These are phyloP conservation scores for Cryphonectria japonica DNA, from an alignment of 2,329 filamentous ascomycete species.

Conservation along the genomic window DNA sequence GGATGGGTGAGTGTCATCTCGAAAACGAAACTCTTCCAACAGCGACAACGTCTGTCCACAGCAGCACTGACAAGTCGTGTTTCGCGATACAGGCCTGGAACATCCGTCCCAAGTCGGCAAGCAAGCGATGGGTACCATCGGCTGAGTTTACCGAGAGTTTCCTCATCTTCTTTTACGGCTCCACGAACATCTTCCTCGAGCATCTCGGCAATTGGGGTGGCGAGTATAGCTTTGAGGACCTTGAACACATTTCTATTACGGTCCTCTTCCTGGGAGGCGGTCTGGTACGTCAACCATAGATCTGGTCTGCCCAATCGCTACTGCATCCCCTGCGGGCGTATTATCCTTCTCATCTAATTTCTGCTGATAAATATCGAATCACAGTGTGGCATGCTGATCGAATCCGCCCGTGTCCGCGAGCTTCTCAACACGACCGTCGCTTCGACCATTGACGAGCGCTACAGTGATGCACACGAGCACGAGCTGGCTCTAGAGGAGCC, in stretches of 20 bases:
- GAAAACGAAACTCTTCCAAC: neutral
- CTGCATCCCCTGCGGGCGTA: constrained; percentile 8
- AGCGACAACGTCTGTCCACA: neutral
- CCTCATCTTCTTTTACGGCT: constrained; percentile 87
- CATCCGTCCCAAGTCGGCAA: constrained; percentile 63
- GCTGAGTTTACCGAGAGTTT: constrained; percentile 90
- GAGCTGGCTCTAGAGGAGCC: constrained; percentile 59
- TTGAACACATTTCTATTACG: constrained; percentile 92
- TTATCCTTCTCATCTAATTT: neutral
- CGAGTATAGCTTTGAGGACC: constrained; percentile 75
- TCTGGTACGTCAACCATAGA: constrained; percentile 60
- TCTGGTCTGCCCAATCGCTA: constrained; percentile 15
- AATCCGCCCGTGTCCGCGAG: constrained; percentile 71
- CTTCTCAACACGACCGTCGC: constrained; percentile 62
- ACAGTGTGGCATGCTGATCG: constrained; percentile 81
- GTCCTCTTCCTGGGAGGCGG: constrained; percentile 93
- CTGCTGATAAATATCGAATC: constrained; percentile 29
- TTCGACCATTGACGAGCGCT: constrained; percentile 39
- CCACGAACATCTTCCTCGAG: constrained; percentile 90
- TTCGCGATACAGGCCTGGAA: constrained; percentile 72
- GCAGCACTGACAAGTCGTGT: constrained; percentile 24
- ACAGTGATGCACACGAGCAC: constrained; percentile 48
- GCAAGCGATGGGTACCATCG: constrained; percentile 71
- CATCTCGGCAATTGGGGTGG: constrained; percentile 76
- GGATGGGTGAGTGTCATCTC: constrained; percentile 67